Evolutionary conservation across 2,329 filamentous ascomycete genomes (phyloP).

Genomic region (Cladosporium austrohemisphaericum): DNA sequence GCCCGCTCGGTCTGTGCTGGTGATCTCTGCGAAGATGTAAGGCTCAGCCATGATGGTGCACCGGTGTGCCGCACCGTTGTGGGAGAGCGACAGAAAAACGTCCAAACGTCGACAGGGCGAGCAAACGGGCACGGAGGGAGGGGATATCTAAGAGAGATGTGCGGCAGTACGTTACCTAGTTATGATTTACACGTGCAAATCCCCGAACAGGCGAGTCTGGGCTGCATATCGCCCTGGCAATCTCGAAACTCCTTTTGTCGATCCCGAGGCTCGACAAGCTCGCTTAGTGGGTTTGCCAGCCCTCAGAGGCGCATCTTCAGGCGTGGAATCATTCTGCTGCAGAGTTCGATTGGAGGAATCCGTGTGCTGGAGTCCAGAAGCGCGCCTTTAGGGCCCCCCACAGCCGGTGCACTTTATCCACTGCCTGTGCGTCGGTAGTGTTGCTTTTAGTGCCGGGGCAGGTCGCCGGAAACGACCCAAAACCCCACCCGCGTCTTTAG

Average conservation of each 20-base stretch:
- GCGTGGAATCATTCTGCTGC: neutral
- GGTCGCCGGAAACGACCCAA: neutral
- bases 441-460: neutral
- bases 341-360: too few relatives aligned
- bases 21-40: slow-evolving; percentile 22
- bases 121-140: too few relatives aligned
- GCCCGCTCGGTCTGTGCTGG: slow-evolving; percentile 25
- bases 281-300: neutral
- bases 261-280: neutral
- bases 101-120: too few relatives aligned
- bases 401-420: neutral
- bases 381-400: neutral
- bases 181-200: neutral
- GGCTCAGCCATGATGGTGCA: slow-evolving; percentile 14
- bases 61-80: neutral
- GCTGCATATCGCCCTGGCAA: neutral
- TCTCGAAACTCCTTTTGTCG: slow-evolving; percentile 5
- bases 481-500: neutral
- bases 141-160: slow-evolving; percentile 4
- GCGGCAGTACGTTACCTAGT: neutral
- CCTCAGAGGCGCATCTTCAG: neutral
- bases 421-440: neutral
- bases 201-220: neutral
- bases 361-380: neutral
- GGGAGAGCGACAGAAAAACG: too few relatives aligned